Evolutionary conservation across 2,329 filamentous ascomycete species (phyloP).

Genomic region (Phoma herbarum): DNA sequence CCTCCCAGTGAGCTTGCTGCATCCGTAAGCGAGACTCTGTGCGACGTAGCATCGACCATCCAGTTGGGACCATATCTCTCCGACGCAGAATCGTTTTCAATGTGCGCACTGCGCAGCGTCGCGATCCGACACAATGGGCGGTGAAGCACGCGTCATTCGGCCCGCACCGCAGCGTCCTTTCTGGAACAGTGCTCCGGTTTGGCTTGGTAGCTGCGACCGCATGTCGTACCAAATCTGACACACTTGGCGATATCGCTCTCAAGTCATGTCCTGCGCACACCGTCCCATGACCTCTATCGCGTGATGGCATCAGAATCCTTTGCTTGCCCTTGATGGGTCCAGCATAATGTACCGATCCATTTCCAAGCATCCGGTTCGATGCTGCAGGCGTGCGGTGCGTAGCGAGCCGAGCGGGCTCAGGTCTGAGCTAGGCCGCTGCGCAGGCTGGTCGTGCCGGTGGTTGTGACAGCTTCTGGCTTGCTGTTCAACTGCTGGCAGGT

Average conservation of each 20-base stretch:
- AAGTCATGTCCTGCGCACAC: neutral
- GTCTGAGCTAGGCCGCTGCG: constrained; percentile 1
- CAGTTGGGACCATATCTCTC: constrained; percentile 12
- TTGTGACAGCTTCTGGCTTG: neutral
- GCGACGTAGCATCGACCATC: constrained; percentile 9
- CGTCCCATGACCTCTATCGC: neutral
- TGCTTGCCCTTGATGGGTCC: neutral
- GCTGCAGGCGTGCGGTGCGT: constrained; percentile 5
- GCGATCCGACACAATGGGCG: constrained; percentile 21
- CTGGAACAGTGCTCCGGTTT: constrained; percentile 13
- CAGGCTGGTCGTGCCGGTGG: neutral
- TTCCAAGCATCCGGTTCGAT: neutral
- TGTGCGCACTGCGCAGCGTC: constrained; percentile 5
- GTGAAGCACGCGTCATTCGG: constrained; percentile 18
- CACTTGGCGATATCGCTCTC: neutral
- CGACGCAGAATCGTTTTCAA: constrained; percentile 10
- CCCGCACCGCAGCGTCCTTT: constrained; percentile 19
- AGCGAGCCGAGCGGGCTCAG: constrained; percentile 1
- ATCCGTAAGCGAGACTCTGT: neutral
- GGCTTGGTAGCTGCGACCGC: neutral
- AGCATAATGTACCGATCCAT: neutral
- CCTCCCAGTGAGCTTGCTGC: neutral
- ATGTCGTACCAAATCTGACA: neutral
- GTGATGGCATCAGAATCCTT: neutral
- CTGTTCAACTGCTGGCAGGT: neutral